Evolutionary conservation across 192 early-diverging fungal species (phyloP).

Genomic region (Cladochytrium replicatum): DNA sequence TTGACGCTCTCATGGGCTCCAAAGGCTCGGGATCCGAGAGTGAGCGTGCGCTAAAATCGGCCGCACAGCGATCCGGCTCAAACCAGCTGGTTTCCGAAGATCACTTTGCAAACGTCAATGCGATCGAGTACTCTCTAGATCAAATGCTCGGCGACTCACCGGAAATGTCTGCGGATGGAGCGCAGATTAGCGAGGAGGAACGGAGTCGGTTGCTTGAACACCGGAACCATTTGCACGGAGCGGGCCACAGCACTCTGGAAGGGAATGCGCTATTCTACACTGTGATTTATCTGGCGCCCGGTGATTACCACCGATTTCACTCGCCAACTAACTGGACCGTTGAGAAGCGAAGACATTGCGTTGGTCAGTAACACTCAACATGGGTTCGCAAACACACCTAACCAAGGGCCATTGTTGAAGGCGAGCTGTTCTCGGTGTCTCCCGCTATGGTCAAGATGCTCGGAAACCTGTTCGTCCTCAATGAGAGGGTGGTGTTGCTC

Average conservation of each 20-base stretch:
- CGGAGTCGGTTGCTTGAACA: too few species aligned
- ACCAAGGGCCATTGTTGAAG: conserved; percentile 18
- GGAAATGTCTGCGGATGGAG: neutral
- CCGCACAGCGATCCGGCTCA: conserved; percentile 46
- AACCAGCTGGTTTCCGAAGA: conserved; percentile 63
- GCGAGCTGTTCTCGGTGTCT: conserved; percentile 92
- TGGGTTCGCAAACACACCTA: neutral
- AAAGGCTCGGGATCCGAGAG: neutral
- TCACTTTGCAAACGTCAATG: conserved; percentile 80
- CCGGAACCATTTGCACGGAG: neutral
- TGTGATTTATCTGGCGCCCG: conserved; percentile 94
- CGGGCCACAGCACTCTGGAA: conserved; percentile 35
- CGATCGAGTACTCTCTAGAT: conserved; percentile 73
- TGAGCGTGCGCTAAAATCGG: conserved; percentile 8
- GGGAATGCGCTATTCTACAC: conserved; percentile 77
- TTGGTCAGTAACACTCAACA: conserved; percentile 36
- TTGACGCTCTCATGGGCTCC: conserved; percentile 78
- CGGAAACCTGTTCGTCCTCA: conserved; percentile 86
- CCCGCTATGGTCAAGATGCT: conserved; percentile 79
- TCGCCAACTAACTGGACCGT: conserved; percentile 94
- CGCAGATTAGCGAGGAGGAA: neutral
- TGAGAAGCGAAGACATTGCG: conserved; percentile 79
- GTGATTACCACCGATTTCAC: conserved; percentile 99
- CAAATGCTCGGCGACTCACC: conserved; percentile 51
- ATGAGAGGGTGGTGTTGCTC: conserved; percentile 88